phyloP scores from a whole-genome alignment of 2,329 filamentous ascomycete genomes.

The Zymoseptoria brevis region DNA sequence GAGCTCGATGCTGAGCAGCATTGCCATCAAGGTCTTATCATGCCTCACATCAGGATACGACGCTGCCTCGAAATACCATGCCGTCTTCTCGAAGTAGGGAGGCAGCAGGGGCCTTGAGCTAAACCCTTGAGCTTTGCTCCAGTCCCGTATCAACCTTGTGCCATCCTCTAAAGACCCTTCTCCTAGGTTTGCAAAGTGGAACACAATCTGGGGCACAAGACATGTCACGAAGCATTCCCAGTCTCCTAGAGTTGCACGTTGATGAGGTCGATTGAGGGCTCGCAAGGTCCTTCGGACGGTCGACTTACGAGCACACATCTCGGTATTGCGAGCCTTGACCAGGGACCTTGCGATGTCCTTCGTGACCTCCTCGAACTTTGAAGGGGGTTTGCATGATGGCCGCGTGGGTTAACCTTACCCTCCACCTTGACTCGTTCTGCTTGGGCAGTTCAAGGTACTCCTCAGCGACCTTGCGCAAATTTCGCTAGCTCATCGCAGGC shows the following conservation, averaged over 20 bases:
- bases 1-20: not conserved
- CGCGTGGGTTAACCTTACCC: not conserved
- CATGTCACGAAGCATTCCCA: not conserved
- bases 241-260: not conserved
- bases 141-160: too few species aligned
- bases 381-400: not conserved
- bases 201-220: not conserved
- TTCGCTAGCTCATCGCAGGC: too few species aligned
- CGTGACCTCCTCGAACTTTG: not conserved
- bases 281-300: not conserved
- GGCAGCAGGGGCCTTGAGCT: not conserved
- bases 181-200: not conserved
- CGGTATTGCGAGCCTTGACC: not conserved
- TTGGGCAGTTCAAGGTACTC: too few species aligned
- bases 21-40: not conserved
- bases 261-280: not conserved
- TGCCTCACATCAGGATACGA: not conserved
- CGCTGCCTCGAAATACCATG: not conserved
- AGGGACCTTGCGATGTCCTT: not conserved
- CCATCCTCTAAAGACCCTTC: not conserved
- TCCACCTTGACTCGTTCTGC: too few species aligned
- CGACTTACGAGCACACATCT: not conserved
- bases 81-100: not conserved
- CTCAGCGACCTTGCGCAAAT: too few species aligned
- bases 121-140: not conserved